Evolutionary conservation across 306 rosid species (phyloP).

Genomic region (Lathyrus aphaca): DNA sequence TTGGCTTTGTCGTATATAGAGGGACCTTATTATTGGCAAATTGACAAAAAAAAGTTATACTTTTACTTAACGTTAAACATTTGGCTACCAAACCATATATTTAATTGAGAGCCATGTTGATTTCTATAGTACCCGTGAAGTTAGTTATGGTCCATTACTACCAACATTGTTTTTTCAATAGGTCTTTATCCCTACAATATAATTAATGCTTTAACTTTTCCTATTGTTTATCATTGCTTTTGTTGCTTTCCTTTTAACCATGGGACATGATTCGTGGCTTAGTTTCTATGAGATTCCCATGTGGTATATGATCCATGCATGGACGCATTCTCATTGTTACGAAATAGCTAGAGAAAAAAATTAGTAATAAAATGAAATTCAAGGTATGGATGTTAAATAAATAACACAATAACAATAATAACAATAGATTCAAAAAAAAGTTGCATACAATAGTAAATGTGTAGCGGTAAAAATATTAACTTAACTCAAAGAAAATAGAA

Average conservation of each 20-base stretch:
- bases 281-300: slow-evolving; percentile 40
- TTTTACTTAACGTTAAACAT: slow-evolving; percentile 30
- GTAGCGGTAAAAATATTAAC: too few relatives aligned
- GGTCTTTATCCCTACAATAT: slow-evolving; percentile 7
- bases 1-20: slow-evolving; percentile 32
- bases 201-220: slow-evolving; percentile 30
- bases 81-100: slow-evolving; percentile 23
- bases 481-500: too few relatives aligned
- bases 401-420: too few relatives aligned
- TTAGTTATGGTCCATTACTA: slow-evolving; percentile 31
- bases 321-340: slow-evolving; percentile 21
- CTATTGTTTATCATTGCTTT: slow-evolving; percentile 34
- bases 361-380: neutral
- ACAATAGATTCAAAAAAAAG: too few relatives aligned
- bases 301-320: slow-evolving; percentile 38
- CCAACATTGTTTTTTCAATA: slow-evolving; percentile 12
- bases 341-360: neutral
- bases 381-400: too few relatives aligned
- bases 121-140: slow-evolving; percentile 14
- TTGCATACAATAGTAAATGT: too few relatives aligned
- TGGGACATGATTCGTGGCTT: neutral
- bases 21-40: slow-evolving; percentile 1
- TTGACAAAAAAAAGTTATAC: slow-evolving; percentile 18
- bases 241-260: slow-evolving; percentile 40
- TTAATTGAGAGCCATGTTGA: slow-evolving; percentile 15